These are phyloP conservation scores for Acanthamoeba sp. DNA, from an alignment of 208 protist genomes.

Conservation along the genomic window DNA sequence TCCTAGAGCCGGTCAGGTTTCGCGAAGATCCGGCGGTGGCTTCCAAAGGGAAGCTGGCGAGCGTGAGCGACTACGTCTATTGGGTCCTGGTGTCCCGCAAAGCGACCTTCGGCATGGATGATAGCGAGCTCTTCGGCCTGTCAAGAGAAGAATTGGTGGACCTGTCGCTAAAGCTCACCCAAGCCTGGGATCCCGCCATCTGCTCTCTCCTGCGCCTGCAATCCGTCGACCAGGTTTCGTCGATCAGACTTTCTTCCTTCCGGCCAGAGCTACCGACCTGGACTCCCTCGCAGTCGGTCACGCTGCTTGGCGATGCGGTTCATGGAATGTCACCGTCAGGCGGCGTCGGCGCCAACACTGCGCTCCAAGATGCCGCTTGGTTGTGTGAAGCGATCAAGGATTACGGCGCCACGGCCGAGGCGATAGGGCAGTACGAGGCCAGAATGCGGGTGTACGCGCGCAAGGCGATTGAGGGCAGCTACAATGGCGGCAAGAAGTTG, in stretches of 20 bases:
- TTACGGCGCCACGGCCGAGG: background rate
- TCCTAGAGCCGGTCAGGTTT: background rate
- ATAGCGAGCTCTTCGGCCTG: background rate
- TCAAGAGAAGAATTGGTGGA: too few species aligned
- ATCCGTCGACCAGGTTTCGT: background rate
- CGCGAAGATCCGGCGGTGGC: background rate
- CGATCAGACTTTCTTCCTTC: background rate
- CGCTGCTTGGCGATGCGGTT: background rate
- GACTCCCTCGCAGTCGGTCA: background rate
- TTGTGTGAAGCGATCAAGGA: background rate
- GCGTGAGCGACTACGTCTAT: background rate
- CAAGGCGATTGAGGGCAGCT: constrained; percentile 4
- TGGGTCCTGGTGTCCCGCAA: background rate
- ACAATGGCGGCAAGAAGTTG: background rate
- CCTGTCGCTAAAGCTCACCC: background rate
- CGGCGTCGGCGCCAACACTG: background rate
- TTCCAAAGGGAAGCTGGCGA: background rate
- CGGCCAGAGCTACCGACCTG: background rate
- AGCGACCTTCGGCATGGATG: background rate
- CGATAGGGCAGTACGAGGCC: background rate
- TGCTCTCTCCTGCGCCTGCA: background rate
- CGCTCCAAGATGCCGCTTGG: background rate
- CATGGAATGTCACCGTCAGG: background rate
- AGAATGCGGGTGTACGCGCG: background rate
- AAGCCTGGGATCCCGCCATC: background rate